Evolutionary conservation across 2,329 filamentous ascomycete genomes (phyloP), one percentile per base, ranked within the genome.

Genomic region (Neofusicoccum sp.): DNA sequence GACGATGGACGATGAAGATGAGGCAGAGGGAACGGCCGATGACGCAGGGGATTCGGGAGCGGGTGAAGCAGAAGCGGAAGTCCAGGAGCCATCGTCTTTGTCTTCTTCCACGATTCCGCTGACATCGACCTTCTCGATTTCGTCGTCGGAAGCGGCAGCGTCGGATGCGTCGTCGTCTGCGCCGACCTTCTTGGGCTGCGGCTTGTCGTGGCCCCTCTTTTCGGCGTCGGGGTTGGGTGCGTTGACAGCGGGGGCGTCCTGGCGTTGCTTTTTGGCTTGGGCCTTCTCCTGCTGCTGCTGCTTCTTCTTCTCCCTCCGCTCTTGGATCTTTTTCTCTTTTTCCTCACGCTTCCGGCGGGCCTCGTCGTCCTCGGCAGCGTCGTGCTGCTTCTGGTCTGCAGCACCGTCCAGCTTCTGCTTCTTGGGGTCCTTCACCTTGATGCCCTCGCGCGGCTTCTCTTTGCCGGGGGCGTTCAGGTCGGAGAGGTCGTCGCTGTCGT

Each of bases 1-100:
- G 52, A 74, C 66, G 58, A 80, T 75, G 6, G 80, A 82, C 45
- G 81, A 81, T 48, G 78, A 76, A 2, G 80, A 82, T 8, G 81
- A 83, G 41, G 79, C 73, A 56, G 78, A 79, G 34, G 68, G 78
- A 66, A 73, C 70, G 66, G 78, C 75, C 62, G 73, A 75, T 49
- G 73, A 74, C 47, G 77, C 74, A 64, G 79, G 74, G 41, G 79
- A 81, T 56, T 76, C 71, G 60, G 71, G 66, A 6, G 64, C 66
- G 49, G 76, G 73, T 61, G 72, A 71, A 11, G 77, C 73, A 64
- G 69, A 72, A 48, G 76, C 76, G 47, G 73, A 74, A 39, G 50
- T 56, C 49, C 50, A 74, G 54, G 73, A 74, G 66, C 69, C 69
- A 67, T 69, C 68, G 62, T 63, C 59, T n/a, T 54, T n/a, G 29